Conservation (phyloP, 495 filamentous ascomycete species). For the Patellaria atrata region DNA sequence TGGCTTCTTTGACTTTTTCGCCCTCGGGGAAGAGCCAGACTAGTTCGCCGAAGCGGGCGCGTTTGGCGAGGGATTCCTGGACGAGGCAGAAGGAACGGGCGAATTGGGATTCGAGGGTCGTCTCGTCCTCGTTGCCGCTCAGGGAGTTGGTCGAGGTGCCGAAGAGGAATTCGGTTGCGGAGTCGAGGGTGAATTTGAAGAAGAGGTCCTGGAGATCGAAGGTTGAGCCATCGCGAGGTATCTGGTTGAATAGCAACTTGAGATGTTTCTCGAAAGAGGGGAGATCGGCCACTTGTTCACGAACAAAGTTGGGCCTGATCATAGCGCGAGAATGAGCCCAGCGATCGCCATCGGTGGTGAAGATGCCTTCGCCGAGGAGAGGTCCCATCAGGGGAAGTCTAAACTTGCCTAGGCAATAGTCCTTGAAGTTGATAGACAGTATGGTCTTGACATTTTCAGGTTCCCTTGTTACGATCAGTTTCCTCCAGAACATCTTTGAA, state of each 20-base stretch:
- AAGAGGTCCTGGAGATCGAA: constrained; percentile 54
- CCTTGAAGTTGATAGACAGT: constrained; percentile 42
- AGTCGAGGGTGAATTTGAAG: constrained; percentile 51
- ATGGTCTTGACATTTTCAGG: constrained; percentile 50
- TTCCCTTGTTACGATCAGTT: constrained; percentile 37
- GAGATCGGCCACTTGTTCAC: constrained; percentile 45
- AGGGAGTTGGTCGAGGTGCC: constrained; percentile 39
- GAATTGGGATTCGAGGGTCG: constrained; percentile 16
- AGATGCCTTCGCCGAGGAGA: constrained; percentile 55
- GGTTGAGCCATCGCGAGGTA: constrained; percentile 35
- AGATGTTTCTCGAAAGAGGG: constrained; percentile 48
- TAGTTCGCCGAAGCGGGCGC: constrained; percentile 11
- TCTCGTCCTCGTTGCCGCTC: constrained; percentile 5
- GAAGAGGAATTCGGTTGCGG: constrained; percentile 60
- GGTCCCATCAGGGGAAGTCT: constrained; percentile 36
- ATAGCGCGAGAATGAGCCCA: constrained; percentile 54
- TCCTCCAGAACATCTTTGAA: constrained; percentile 7
- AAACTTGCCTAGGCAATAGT: constrained; percentile 45
- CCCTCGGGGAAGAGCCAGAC: constrained; percentile 5
- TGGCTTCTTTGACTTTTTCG: constrained; percentile 26
- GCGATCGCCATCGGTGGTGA: constrained; percentile 47
- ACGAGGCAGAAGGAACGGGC: constrained; percentile 16
- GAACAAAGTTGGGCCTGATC: constrained; percentile 48
- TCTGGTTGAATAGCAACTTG: constrained; percentile 30
- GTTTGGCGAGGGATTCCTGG: constrained; percentile 7